Evolutionary conservation across 192 early-diverging fungal genomes (phyloP).

Genomic region (Tieghemiomyces parasiticus): DNA sequence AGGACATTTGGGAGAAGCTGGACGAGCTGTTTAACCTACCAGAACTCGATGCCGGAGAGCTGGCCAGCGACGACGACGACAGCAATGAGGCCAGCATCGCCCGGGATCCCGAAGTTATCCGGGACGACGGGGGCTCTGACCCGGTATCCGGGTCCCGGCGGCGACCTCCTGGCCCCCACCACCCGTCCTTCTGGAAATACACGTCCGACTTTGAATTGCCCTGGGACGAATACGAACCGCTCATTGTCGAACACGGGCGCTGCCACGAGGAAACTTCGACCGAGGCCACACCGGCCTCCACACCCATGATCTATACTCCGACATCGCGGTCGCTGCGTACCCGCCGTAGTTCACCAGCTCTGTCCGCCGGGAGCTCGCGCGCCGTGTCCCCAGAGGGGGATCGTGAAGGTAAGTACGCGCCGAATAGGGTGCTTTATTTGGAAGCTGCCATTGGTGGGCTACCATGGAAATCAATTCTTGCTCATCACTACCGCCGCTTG

Average conservation of each 20-base stretch:
- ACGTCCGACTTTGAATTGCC: conserved; percentile 2
- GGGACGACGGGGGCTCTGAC: neutral
- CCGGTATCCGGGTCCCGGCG: neutral
- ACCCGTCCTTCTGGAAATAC: conserved; percentile 9
- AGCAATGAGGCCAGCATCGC: neutral
- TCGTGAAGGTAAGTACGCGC: neutral
- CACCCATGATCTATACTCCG: neutral
- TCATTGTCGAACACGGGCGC: neutral
- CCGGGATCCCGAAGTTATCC: neutral
- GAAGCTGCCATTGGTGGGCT: neutral
- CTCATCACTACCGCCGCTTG: neutral
- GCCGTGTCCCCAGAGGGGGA: neutral
- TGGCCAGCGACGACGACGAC: neutral
- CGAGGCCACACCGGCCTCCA: conserved; percentile 1
- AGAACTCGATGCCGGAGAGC: neutral
- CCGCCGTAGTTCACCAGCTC: neutral
- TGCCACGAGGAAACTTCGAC: neutral
- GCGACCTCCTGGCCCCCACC: neutral
- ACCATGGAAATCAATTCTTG: neutral
- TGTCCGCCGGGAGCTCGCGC: conserved; percentile 1
- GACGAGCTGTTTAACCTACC: conserved; percentile 1
- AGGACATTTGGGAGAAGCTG: conserved; percentile 7
- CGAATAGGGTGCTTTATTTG: neutral
- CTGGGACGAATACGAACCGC: conserved; percentile 7
- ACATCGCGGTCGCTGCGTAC: neutral